Base-by-base conservation (phyloP, 352 stramenopile species). In the Phytophthora colocasiae region DNA sequence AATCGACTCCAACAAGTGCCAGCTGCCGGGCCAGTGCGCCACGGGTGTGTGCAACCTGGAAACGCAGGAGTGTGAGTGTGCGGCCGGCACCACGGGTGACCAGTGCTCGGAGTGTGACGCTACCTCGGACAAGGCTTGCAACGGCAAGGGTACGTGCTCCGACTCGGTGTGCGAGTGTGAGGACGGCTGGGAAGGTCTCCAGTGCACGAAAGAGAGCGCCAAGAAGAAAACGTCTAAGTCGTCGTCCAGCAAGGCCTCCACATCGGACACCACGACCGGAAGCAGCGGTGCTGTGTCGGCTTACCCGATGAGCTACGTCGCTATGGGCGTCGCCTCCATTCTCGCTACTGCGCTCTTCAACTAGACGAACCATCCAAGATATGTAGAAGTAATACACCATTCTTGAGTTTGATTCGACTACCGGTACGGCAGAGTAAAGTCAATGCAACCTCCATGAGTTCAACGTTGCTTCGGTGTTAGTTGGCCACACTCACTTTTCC, bases 1-100 rank as follows among this genome's bases (percentile, higher is more conserved):
- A 6, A 77, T 88, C n/a, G 73, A 82, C 48, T 90, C 82, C 41
- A 91, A 91, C 81, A 88, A 89, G 66, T 93, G 85, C 64, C 79
- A 85, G 44, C 62, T 89, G 34, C 84, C 83, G 7, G 83, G 85
- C 22, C 85, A 93, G 59, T 93, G 83, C 62, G 77, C 73, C 32
- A 85, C 78, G 6, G 83, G 85, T 36, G 75, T 75, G 48, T 93
- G 85, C 76, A 88, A 91, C 75, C 67, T 90, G 31, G 75, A 81
- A n/a, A 87, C 77, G 6, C 75, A 91, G 52, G 58, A 75, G 52
- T 91, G 85, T 50, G 76, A 90, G 63, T 91, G 83, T 50, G 78
- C 76, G 8, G 69, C 65, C 4, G 85, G 85, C 17, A 89, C 85
- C 19, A 93, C 78, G 29, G 83, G 85, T 9, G 67, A 85, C 53